Percentiles rank a stretch among this genome's conserved stretches.
Evolutionary conservation across 2,329 filamentous ascomycete genomes (phyloP).

Genomic region (Talaromyces sp.): DNA sequence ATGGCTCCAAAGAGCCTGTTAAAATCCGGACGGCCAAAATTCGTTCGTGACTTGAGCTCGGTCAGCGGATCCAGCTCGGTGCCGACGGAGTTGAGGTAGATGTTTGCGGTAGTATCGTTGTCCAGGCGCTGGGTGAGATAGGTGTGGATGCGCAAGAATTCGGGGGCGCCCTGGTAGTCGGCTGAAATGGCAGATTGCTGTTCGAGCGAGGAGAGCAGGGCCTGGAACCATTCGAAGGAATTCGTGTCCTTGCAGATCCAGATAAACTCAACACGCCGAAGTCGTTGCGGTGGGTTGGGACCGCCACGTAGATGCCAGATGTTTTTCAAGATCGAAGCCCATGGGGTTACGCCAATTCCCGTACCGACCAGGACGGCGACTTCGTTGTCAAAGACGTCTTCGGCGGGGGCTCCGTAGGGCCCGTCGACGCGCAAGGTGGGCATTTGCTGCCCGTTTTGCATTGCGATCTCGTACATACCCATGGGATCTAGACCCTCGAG

Average conservation of each 20-base stretch:
- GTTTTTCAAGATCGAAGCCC: slow-evolving; percentile 87
- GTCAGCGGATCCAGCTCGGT: slow-evolving; percentile 84
- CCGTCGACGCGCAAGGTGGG: slow-evolving; percentile 85
- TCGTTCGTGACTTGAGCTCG: slow-evolving; percentile 82
- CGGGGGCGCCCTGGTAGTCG: slow-evolving; percentile 49
- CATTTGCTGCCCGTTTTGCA: slow-evolving; percentile 91
- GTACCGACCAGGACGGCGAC: slow-evolving; percentile 73
- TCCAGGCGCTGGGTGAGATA: slow-evolving; percentile 94
- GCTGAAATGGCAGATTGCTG: slow-evolving; percentile 71
- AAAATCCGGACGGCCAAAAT: slow-evolving; percentile 94
- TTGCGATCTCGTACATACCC: slow-evolving; percentile 96
- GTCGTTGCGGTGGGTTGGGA: slow-evolving; percentile 81
- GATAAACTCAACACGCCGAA: slow-evolving; percentile 95
- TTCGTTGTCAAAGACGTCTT: slow-evolving; percentile 95
- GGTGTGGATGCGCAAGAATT: slow-evolving; percentile 96
- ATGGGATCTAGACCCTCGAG: slow-evolving; percentile 87
- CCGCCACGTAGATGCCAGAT: slow-evolving; percentile 94
- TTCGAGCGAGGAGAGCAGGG: slow-evolving; percentile 84
- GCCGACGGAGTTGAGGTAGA: slow-evolving; percentile 92
- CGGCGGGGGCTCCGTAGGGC: slow-evolving; percentile 91
- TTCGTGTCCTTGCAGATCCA: slow-evolving; percentile 96
- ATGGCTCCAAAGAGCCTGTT: slow-evolving; percentile 72
- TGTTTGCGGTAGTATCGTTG: slow-evolving; percentile 89
- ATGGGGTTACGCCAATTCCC: slow-evolving; percentile 81
- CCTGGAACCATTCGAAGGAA: slow-evolving; percentile 99